Base-by-base conservation (phyloP, 2,329 filamentous ascomycete genomes). In the Verticillium albo-atrum region DNA sequence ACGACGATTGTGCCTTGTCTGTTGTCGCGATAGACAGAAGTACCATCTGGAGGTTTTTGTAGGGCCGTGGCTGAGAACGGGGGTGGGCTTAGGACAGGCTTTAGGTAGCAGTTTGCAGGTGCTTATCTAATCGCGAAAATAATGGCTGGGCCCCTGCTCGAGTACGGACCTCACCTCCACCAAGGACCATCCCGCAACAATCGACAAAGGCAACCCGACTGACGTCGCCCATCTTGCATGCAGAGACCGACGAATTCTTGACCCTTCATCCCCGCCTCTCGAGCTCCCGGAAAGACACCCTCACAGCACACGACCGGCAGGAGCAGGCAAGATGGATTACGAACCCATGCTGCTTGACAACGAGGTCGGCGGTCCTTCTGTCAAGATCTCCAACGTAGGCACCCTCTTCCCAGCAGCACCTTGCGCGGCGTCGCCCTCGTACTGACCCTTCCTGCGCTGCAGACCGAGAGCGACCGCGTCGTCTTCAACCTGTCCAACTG, bases 401-500 rank as follows among this genome's bases (percentile, higher is more conserved):
- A 26, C 9, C 9, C 37, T 32, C 50, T 9, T n/a, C 37, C 50
- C n/a, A 6, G 35, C 35, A n/a, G n/a, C 15, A 20, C 17, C 17
- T 55, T 12, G 50, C 25, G 30, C 35, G 52, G 17, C 14, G 53
- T 25, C 9, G 27, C 51, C 26, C 15, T 15, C 51, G 2, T 30
- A 30, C 51, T 53, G 51, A 53, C 59, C 60, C 32, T 30, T 37
- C 34, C 42, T 28, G 30, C 20, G 65, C 71, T 34, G 59, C 67
- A 97, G 92, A 90, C 90, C 65, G 91, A 93, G 71, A 79, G 80
- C 64, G 86, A 88, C 68, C 89, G 90, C 70, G 92, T 97, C 73
- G 89, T 97, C 77, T 98, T 98, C 79, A 89, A 95, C 75, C 86
- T 99, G 60, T 89, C 86, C 69, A 92, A 92, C 72, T 91, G 94